Evolutionary conservation across 148 eudicot genomes (phyloP), one percentile per base, ranked within the genome.

Genomic region (Gaultheria prostrata): DNA sequence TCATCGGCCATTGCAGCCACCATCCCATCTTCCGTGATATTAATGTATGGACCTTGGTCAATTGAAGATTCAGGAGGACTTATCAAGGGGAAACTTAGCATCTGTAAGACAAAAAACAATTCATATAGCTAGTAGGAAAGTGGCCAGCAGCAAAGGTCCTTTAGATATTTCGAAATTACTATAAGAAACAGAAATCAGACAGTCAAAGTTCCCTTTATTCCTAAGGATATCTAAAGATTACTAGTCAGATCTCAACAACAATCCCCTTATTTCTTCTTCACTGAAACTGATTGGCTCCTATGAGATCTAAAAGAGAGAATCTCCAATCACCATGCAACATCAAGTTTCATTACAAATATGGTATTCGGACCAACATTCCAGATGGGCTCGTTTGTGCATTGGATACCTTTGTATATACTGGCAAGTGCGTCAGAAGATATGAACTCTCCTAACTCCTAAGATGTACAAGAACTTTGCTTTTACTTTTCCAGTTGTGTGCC

Each of bases 11-110:
- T 67, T 80, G 93, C 93, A 85, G 89, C 88, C 75, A 93, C 87
- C 89, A 80, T 86, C 57, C 97, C 95, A 78, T 91, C 95, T 86
- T 88, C 88, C 11, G 80, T 85, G 30, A 92, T 84, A 78, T 89
- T 92, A 50, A 93, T 86, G 85, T 88, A 93, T 30, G 99, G 97
- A 61, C 91, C 90, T 48, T 92, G 94, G 83, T 91, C 96, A 35
- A 92, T 89, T 20, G 90, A 84, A 84, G 97, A 85, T 82, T 90
- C 93, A 26, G 77, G 53, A 15, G 89, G 86, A 84, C 80, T 85
- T 69, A 46, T 72, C 39, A 45, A 69, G 8, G 78, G 77, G 56
- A 89, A 49, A 63, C 80, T 77, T 87, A 88, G 89, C 56, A 89
- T 54, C 92, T 87, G 88, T 49, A 80, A 32, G 45, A 54, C 61